Evolutionary conservation across 164 flowering plant genomes (phyloP).

Genomic region (Buxus sempervirens): DNA sequence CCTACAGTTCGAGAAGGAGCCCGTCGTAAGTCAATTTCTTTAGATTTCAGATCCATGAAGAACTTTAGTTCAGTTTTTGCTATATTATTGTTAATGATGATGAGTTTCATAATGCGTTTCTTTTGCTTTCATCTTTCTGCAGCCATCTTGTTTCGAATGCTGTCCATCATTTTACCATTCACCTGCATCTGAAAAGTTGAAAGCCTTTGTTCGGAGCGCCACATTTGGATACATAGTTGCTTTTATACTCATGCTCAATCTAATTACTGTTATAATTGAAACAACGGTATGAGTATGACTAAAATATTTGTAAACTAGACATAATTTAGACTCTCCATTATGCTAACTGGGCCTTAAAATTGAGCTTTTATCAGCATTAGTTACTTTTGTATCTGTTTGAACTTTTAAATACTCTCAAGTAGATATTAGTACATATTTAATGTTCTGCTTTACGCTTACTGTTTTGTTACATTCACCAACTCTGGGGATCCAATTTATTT

Average conservation of each 20-base stretch:
- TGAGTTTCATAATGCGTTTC: background rate
- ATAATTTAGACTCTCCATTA: background rate
- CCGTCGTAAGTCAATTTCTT: slow-evolving; percentile 44
- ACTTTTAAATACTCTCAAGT: no score
- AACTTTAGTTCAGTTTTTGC: background rate
- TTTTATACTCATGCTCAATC: slow-evolving; percentile 64
- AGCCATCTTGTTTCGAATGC: slow-evolving; percentile 73
- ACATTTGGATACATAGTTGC: slow-evolving; percentile 68
- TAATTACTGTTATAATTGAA: slow-evolving; percentile 78
- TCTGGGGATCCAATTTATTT: no score
- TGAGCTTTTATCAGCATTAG: no score
- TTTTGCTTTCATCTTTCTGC: slow-evolving; percentile 28
- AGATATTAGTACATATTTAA: no score
- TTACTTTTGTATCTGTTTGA: no score
- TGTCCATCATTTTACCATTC: slow-evolving; percentile 65
- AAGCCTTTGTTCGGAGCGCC: slow-evolving; percentile 65
- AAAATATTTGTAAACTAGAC: background rate
- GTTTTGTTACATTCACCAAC: no score
- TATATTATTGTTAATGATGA: background rate
- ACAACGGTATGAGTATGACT: slow-evolving; percentile 84
- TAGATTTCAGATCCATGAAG: background rate
- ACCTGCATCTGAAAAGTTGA: slow-evolving; percentile 50
- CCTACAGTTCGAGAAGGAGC: slow-evolving; percentile 75
- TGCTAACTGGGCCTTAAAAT: background rate
- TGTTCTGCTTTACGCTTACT: no score